phyloP scores from a whole-genome alignment of 306 rosid genomes.

The Ormosia semicastrata region DNA sequence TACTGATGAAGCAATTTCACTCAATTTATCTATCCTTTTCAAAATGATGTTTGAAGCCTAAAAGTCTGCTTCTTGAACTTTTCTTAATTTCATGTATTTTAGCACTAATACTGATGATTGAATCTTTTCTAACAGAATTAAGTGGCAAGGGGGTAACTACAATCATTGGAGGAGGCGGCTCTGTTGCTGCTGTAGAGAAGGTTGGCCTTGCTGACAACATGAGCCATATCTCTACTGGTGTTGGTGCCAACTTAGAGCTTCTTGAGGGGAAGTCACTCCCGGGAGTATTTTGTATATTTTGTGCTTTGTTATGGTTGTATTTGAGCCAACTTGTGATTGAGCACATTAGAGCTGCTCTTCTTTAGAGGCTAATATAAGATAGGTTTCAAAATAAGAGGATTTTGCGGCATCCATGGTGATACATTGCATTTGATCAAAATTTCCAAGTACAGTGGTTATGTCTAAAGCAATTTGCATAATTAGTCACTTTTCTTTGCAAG shows the following conservation, averaged over 20 bases:
- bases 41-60: background rate
- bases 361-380: constrained; percentile 52
- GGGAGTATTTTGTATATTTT: constrained; percentile 58
- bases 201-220: constrained; percentile 88
- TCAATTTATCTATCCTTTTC: too few species aligned
- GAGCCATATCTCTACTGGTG: constrained; percentile 98
- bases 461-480: background rate
- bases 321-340: constrained; percentile 38
- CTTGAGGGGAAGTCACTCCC: constrained; percentile 96
- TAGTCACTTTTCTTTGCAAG: background rate
- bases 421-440: constrained; percentile 21
- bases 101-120: background rate
- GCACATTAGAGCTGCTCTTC: constrained; percentile 31
- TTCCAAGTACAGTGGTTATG: constrained; percentile 25
- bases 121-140: constrained; percentile 58
- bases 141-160: constrained; percentile 89
- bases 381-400: constrained; percentile 40
- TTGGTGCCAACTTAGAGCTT: constrained; percentile 99
- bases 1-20: too few species aligned
- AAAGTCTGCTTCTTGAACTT: background rate
- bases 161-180: constrained; percentile 96
- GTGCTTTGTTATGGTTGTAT: constrained; percentile 41
- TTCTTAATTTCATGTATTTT: background rate
- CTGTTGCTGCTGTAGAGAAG: constrained; percentile 97
- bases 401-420: constrained; percentile 26